Base-by-base conservation (phyloP, 169 alveolate genomes). In the Plasmodium coatneyi region DNA sequence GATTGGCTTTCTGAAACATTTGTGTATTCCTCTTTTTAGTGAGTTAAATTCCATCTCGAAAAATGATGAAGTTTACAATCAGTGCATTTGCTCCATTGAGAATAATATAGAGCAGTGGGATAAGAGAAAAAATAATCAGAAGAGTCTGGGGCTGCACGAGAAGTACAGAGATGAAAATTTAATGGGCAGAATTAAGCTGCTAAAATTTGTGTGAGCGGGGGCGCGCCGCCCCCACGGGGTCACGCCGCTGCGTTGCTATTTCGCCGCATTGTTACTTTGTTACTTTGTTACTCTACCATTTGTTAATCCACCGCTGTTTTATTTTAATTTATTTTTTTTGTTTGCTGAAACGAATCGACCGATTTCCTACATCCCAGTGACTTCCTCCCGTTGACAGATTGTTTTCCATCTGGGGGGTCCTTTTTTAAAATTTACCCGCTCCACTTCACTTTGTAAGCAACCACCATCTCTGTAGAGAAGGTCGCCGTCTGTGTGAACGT, bases 1-100 rank as follows among this genome's bases (percentile, higher is more conserved):
- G 74, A 92, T 96, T 54, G 96, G 92, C 19, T 96, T 96, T 84
- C 92, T 94, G 90, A 87, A 96, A 39, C 93, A 86, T 86, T 86
- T 86, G 80, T 86, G 93, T 14, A 41, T 60, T 19, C 93, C 93
- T 76, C 71, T 86, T 39, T 86, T 74, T 43, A 86, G 66, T 16
- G 93, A 86, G 16, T 41, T 86, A 54, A 86, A 86, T 52, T 86
- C 36, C 60, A 74, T 86, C 49, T 60, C 81, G 19, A 86, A 49
- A 74, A 86, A 86, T 86, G 80, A 86, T 49, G 84, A 52, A 16
- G 34, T 86, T 14, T 86, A 86, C 80, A 86, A 25, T 54, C 80
- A 86, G 28, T 86, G 93, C 60, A 86, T 86, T 70, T 78, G 19
- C 41, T 22, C 93, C 7, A 86, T 86, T 76, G 93, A 86, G 66